phyloP scores from a whole-genome alignment of 1,284 basidiomycete species.

The Ceratobasidium sp. region DNA sequence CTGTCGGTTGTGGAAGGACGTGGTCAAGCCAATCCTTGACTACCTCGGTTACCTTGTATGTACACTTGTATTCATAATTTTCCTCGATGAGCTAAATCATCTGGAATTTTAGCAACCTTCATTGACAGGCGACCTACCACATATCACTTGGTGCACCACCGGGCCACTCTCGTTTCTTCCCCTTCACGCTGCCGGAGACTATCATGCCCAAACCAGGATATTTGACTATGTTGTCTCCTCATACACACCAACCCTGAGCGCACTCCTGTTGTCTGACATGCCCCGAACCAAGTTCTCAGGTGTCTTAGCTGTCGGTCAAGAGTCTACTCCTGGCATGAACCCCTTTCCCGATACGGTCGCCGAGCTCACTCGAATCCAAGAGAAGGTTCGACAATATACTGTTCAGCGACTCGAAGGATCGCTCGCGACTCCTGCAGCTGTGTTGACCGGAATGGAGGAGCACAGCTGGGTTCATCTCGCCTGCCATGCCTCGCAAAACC shows the following conservation, averaged over 20 bases:
- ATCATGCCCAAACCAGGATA: neutral
- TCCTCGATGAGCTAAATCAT: too few species aligned
- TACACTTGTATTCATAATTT: neutral
- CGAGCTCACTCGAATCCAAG: neutral
- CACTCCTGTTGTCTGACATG: neutral
- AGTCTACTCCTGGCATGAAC: neutral
- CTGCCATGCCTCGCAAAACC: constrained; percentile 27
- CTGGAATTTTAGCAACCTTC: neutral
- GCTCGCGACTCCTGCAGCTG: neutral
- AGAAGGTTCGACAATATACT: neutral
- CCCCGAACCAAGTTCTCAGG: neutral
- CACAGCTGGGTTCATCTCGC: constrained; percentile 25
- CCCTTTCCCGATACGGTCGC: neutral
- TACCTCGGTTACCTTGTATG: neutral
- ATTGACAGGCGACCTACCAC: neutral
- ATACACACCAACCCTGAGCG: neutral
- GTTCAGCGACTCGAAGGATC: neutral
- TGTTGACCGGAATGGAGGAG: neutral
- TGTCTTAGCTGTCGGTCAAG: neutral
- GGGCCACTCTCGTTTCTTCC: neutral
- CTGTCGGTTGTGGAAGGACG: neutral
- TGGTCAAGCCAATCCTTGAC: neutral
- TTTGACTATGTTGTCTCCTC: neutral
- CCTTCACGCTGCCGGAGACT: neutral
- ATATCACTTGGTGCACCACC: constrained; percentile 2